phyloP scores from a whole-genome alignment of 495 filamentous ascomycete genomes.

The Cercophora newfieldiana region DNA sequence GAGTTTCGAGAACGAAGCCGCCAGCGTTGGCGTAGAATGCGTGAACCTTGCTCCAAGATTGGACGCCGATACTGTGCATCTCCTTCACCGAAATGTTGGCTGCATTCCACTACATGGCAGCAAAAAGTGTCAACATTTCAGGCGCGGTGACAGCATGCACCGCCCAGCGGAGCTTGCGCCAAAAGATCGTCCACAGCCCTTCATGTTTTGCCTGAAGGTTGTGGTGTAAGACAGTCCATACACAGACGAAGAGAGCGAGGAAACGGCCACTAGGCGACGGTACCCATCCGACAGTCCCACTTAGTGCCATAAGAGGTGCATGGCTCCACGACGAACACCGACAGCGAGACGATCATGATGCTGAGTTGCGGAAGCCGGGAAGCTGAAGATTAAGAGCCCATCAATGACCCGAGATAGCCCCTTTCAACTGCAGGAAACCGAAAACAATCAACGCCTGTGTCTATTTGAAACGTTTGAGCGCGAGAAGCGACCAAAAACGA shows the following conservation, averaged over 20 bases:
- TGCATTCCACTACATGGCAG: slow-evolving; percentile 20
- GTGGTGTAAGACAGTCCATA: slow-evolving; percentile 31
- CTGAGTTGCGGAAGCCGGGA: too few relatives aligned
- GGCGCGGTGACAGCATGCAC: slow-evolving; percentile 18
- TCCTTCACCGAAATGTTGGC: slow-evolving; percentile 21
- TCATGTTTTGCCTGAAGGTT: slow-evolving; percentile 23
- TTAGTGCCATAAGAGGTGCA: not conserved
- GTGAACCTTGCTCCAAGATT: slow-evolving; percentile 19
- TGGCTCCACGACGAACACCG: too few relatives aligned
- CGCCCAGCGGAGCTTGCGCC: slow-evolving; percentile 20
- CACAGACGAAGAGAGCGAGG: slow-evolving; percentile 29
- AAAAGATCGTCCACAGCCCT: slow-evolving; percentile 12
- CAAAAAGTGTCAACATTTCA: slow-evolving; percentile 22
- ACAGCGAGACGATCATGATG: too few relatives aligned
- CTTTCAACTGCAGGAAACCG: too few relatives aligned
- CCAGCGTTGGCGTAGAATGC: slow-evolving; percentile 25
- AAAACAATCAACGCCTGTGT: too few relatives aligned
- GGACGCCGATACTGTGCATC: slow-evolving; percentile 17
- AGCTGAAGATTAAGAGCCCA: not conserved
- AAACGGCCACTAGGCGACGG: slow-evolving; percentile 17
- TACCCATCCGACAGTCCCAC: slow-evolving; percentile 7
- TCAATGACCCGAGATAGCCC: too few relatives aligned
- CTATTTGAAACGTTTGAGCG: too few relatives aligned
- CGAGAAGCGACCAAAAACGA: not conserved
- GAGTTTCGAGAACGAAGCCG: slow-evolving; percentile 27